A percentile compares a stretch with the other conserved stretches of the same genome.
These are phyloP conservation scores for Komagataella kurtzmanii DNA, from an alignment of 805 yeast genomes.

Conservation along the genomic window DNA sequence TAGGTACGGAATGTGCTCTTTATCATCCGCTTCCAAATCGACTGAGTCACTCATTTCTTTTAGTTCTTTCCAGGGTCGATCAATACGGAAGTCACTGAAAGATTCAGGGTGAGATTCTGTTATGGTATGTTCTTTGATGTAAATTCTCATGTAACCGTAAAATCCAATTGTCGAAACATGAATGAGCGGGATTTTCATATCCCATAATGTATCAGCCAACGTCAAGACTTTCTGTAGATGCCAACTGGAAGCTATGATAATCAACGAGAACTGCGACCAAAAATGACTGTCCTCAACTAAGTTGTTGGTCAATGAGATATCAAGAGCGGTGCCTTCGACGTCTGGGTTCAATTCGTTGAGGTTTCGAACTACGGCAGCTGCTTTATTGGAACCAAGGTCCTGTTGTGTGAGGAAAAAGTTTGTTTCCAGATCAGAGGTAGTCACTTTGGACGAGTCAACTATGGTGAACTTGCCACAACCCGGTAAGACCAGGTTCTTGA, in stretches of 20 bases:
- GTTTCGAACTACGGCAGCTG: slow-evolving; percentile 22
- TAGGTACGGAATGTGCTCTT: slow-evolving; percentile 59
- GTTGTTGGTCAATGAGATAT: slow-evolving; percentile 6
- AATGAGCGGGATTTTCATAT: slow-evolving; percentile 37
- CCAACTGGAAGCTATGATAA: slow-evolving; percentile 21
- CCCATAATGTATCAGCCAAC: slow-evolving; percentile 26
- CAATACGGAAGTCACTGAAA: slow-evolving; percentile 53
- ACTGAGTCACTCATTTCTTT: slow-evolving; percentile 32
- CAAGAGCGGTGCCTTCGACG: slow-evolving; percentile 23
- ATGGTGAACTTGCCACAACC: slow-evolving; percentile 55
- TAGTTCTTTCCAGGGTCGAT: slow-evolving; percentile 62
- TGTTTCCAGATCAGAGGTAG: slow-evolving; percentile 28
- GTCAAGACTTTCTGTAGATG: slow-evolving; percentile 15
- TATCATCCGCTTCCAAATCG: slow-evolving; percentile 30
- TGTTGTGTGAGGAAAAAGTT: slow-evolving; percentile 47
- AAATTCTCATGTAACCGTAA: slow-evolving; percentile 44
- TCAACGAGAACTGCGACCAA: slow-evolving; percentile 38
- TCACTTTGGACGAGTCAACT: slow-evolving; percentile 31
- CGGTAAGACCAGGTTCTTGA: slow-evolving; percentile 71
- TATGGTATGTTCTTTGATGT: slow-evolving; percentile 46
- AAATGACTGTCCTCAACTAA: slow-evolving; percentile 6
- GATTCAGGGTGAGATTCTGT: slow-evolving; percentile 62
- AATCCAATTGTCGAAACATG: slow-evolving; percentile 43
- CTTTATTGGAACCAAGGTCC: slow-evolving; percentile 28
- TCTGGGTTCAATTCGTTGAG: slow-evolving; percentile 52